Conservation (phyloP, 257 asterid genomes). For the Solanum piurae region DNA sequence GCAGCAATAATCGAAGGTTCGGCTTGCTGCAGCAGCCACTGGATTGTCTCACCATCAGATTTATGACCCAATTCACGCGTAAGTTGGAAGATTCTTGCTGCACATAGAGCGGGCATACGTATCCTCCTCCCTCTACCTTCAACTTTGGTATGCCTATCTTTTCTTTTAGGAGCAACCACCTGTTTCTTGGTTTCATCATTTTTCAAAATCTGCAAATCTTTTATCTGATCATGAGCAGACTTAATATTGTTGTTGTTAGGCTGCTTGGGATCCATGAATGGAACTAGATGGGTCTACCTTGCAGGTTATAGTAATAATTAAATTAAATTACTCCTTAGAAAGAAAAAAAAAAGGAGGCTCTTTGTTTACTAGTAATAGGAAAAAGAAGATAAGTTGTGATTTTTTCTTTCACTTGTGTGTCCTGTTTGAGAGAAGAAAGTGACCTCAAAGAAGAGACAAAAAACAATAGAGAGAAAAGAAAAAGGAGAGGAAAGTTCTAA, state of each 20-base stretch:
- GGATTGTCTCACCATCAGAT: constrained; percentile 71
- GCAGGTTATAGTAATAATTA: neutral
- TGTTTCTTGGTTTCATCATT: constrained; percentile 33
- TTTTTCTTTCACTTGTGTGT: neutral
- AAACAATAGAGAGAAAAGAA: neutral
- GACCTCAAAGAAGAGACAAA: neutral
- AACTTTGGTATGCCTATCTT: constrained; percentile 68
- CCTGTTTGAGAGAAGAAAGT: neutral
- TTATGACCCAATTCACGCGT: constrained; percentile 75
- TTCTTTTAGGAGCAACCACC: constrained; percentile 37
- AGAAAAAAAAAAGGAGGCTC: neutral
- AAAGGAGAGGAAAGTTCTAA: neutral
- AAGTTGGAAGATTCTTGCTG: constrained; percentile 65
- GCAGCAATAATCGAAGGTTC: constrained; percentile 73
- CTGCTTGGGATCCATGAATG: constrained; percentile 39
- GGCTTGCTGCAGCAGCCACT: constrained; percentile 72
- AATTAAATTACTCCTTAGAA: neutral
- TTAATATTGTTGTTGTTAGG: constrained; percentile 6
- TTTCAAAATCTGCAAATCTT: constrained; percentile 12
- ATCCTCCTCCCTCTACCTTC: constrained; percentile 76
- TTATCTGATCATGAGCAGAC: constrained; percentile 13
- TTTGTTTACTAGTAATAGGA: neutral
- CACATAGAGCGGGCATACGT: constrained; percentile 78
- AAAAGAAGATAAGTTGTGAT: neutral
- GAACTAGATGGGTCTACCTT: neutral